These are phyloP conservation scores for Phytophthora capsici DNA, from an alignment of 352 stramenopile genomes.

Conservation along the genomic window DNA sequence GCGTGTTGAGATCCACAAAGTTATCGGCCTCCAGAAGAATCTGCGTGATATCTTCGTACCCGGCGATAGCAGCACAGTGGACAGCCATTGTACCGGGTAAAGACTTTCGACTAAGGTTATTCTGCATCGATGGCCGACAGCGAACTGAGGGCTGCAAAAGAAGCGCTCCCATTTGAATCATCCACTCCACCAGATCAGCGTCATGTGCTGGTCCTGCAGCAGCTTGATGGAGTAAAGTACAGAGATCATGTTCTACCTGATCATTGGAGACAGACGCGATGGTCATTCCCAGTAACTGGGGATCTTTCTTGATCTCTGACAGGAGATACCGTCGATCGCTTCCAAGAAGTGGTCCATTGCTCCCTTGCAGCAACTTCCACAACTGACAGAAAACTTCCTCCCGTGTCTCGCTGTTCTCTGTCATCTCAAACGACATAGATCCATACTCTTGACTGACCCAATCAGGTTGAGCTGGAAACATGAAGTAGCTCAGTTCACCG, in stretches of 20 bases:
- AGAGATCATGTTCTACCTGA: conserved; percentile 3
- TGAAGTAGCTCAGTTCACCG: conserved; percentile 21
- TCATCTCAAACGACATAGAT: conserved; percentile 5
- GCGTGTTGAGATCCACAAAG: conserved; percentile 31
- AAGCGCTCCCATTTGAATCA: conserved; percentile 43
- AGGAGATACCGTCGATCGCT: conserved; percentile 7
- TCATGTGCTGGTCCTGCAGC: conserved; percentile 38
- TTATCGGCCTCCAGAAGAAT: conserved; percentile 37
- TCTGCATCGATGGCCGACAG: conserved; percentile 10
- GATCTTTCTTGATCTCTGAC: conserved; percentile 21
- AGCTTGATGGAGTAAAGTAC: conserved; percentile 37
- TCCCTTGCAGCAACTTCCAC: conserved; percentile 16
- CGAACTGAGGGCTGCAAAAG: conserved; percentile 22
- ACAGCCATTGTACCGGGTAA: conserved; percentile 24
- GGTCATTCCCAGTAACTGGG: conserved; percentile 13
- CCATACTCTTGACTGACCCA: conserved; percentile 29
- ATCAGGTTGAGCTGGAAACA: conserved; percentile 24
- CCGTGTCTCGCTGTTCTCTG: not conserved
- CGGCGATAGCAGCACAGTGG: conserved; percentile 26
- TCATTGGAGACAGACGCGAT: not conserved
- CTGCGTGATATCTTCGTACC: conserved; percentile 25
- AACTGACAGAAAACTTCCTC: conserved; percentile 20
- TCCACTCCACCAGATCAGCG: conserved; percentile 39
- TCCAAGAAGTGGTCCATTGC: conserved; percentile 9
- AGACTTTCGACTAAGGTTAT: not conserved